Base-by-base conservation (phyloP, 2,329 filamentous ascomycete species). In the Colletotrichum tanaceti region DNA sequence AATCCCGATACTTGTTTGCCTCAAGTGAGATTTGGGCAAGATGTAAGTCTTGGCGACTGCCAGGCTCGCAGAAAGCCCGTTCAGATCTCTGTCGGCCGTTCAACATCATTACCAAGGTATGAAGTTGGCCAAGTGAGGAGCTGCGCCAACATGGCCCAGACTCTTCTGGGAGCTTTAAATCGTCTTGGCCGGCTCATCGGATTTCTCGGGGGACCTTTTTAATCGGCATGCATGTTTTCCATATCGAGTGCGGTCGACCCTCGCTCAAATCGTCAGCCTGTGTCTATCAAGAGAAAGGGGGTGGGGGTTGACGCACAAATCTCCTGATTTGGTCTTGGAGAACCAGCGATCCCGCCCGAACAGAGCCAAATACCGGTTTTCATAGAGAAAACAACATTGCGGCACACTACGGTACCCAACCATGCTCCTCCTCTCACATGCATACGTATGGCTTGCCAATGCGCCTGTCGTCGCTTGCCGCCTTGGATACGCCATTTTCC, bases 1-100 rank as follows among this genome's bases (percentile, higher is more conserved):
- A 22, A 10, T 49, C 22, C 43, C 43, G 28, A 41, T n/a, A 22
- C 39, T 11, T 20, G 24, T 22, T 32, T 54, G 28, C 38, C 24
- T 39, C 20, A 16, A 39, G 32, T 44, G 32, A 57, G 49, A 50
- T 49, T 24, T 35, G 43, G 41, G 22, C 24, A 53, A 14, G 43
- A 66, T 66, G 65, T 55, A 54, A 49, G 35, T 55, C 61, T 65
- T 65, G 65, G 54, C 53, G 60, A 64, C 59, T 55, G 46, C 18
- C 44, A 64, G 38, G 18, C n/a, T 46, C 50, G n/a, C 22, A 11
- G 54, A 35, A 28, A n/a, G 20, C 24, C 32, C 22, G 41, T 11
- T 22, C 47, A 54, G 16, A 22, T 60, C 46, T 49, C 38, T 49
- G 39, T 16, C 14, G 4, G 20, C 18, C 18, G 10, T 28, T 32